phyloP scores from a whole-genome alignment of 2,329 filamentous ascomycete genomes.

The Fragosphaeria purpurea region DNA sequence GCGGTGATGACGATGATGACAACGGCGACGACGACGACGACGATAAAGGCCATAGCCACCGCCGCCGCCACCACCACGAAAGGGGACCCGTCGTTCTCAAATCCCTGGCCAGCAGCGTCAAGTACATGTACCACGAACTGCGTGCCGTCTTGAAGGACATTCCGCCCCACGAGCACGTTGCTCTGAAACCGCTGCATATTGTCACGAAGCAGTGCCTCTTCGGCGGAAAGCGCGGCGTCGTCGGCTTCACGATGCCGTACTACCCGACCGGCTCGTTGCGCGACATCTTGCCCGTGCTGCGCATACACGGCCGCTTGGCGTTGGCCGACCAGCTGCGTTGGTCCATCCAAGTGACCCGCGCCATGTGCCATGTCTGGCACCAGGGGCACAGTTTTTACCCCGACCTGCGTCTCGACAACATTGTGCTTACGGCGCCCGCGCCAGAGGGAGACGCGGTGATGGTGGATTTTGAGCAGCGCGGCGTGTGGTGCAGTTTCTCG shows the following conservation, averaged over 20 bases:
- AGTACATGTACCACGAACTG: conserved; percentile 53
- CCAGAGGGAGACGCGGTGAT: conserved; percentile 35
- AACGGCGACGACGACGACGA: neutral
- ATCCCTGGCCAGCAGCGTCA: conserved; percentile 44
- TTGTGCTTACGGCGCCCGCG: conserved; percentile 36
- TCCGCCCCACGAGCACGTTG: conserved; percentile 41
- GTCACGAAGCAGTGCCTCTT: conserved; percentile 47
- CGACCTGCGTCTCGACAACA: conserved; percentile 50
- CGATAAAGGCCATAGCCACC: conserved; percentile 15
- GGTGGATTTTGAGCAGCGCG: conserved; percentile 54
- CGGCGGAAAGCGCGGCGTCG: conserved; percentile 43
- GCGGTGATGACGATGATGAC: neutral
- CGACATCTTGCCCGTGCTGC: conserved; percentile 42
- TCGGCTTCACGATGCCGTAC: conserved; percentile 47
- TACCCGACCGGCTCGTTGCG: conserved; percentile 45
- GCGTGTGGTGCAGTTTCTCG: conserved; percentile 53
- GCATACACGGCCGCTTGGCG: conserved; percentile 33
- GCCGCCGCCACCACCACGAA: too few species aligned
- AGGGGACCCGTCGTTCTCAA: conserved; percentile 42
- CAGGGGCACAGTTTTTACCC: conserved; percentile 42
- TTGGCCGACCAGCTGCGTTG: conserved; percentile 39
- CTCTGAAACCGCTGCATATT: conserved; percentile 41
- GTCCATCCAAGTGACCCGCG: conserved; percentile 42
- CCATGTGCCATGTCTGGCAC: conserved; percentile 39
- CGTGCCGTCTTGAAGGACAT: conserved; percentile 40